Evolutionary conservation across 345 rosid genomes (phyloP), one percentile per base, ranked within the genome.

Genomic region (Lagerstroemia speciosa): DNA sequence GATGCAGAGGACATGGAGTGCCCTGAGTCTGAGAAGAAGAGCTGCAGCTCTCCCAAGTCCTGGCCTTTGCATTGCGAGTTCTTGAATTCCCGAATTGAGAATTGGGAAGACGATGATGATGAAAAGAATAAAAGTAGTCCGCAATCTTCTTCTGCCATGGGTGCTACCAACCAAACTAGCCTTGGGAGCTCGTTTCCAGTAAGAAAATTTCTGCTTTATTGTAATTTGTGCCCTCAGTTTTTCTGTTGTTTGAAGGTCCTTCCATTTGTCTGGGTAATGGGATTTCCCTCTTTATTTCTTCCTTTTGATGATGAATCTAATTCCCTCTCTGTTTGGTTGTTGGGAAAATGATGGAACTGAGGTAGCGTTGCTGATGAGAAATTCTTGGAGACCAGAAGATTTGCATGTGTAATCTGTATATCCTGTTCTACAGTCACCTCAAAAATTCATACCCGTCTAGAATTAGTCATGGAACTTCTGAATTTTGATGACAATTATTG

Each of bases 31-130:
- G 63, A 27, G 17, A 58, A 58, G 33, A 58, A 58, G 19, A 29
- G 22, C 66, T 69, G 57, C 75, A 71, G 52, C 69, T 72, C 50
- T 52, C 63, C 68, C 62, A 62, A 69, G 58, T 46, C 83, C 57
- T 67, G 78, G 81, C 75, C 82, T 74, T 74, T 71, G 61, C 86
- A 80, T 73, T 82, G 76, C 55, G 78, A 73, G 34, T 41, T 76
- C 62, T 73, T 81, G 74, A 66, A 55, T 73, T 62, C 87, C 81
- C 86, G 75, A 76, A 80, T 80, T 80, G 86, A 79, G 52, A 72
- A 72, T 82, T 55, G 36, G 66, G 78, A 67, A 50, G 65, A 30
- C 7, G 63, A 30, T 11, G 34, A 5, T 12, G 63, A 29, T 27
- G 29, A 58, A 26, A 58, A 58, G 63, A 27, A 12, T 58, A 58